Evolutionary conservation across 148 eudicot genomes (phyloP).

Genomic region (Cornus controversa): DNA sequence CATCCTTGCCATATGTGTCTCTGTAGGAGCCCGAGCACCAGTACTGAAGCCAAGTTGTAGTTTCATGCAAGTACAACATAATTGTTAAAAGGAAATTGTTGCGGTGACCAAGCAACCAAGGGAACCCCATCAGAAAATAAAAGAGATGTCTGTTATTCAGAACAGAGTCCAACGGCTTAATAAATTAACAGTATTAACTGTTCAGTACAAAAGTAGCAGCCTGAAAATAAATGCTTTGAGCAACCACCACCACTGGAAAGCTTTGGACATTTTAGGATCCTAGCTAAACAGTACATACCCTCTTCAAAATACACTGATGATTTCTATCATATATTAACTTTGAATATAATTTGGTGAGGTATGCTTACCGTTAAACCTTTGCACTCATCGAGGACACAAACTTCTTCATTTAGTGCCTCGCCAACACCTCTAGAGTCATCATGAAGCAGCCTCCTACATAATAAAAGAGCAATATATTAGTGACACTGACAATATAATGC

Average conservation of each 20-base stretch:
- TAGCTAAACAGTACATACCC: not conserved
- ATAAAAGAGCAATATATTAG: slow-evolving; percentile 7
- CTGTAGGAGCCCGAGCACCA: too few species aligned
- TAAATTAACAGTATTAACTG: not conserved
- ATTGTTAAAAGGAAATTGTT: not conserved
- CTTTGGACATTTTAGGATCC: not conserved
- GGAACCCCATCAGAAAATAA: not conserved
- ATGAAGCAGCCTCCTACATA: slow-evolving; percentile 62
- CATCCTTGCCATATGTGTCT: too few species aligned
- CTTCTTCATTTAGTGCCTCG: slow-evolving; percentile 72
- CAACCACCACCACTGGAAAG: not conserved
- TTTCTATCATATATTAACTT: not conserved
- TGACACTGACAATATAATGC: not conserved
- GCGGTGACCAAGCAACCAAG: not conserved
- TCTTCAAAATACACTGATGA: not conserved
- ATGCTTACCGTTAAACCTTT: slow-evolving; percentile 58
- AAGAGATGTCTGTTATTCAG: too few species aligned
- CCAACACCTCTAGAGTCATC: slow-evolving; percentile 83
- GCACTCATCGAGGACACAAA: slow-evolving; percentile 55
- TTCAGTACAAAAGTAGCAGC: not conserved
- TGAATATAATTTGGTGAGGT: not conserved
- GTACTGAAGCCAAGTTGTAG: not conserved
- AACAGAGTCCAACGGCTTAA: too few species aligned
- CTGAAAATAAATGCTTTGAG: not conserved
- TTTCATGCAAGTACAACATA: slow-evolving; percentile 2